phyloP scores from a whole-genome alignment of 371 early-diverging fungal species.

The Fennellomyces sp. region DNA sequence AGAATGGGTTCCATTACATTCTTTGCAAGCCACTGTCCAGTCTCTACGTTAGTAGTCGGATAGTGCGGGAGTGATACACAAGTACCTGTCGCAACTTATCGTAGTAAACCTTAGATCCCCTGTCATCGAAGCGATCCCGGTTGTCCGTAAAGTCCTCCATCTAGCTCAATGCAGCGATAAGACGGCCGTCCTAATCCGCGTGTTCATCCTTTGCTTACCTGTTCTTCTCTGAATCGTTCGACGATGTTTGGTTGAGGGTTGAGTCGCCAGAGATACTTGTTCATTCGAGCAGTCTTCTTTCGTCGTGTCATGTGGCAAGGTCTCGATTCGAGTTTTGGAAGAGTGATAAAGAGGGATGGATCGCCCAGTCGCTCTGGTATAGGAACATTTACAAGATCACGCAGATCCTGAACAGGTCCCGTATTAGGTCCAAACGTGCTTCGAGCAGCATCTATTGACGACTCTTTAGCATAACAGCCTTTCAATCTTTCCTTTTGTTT shows the following conservation, averaged over 20 bases:
- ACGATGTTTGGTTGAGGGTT: conserved; percentile 1
- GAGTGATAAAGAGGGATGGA: neutral
- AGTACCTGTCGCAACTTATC: conserved; percentile 14
- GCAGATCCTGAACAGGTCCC: neutral
- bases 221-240: conserved; percentile 15
- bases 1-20: conserved; percentile 12
- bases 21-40: conserved; percentile 14
- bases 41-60: neutral
- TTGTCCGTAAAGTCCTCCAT: conserved; percentile 14
- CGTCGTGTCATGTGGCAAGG: neutral
- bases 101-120: conserved; percentile 17
- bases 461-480: neutral
- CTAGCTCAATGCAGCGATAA: neutral
- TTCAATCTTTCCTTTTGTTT: neutral
- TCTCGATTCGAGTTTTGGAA: conserved; percentile 3
- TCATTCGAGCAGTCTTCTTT: conserved; percentile 1
- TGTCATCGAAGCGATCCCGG: conserved; percentile 19
- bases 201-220: neutral
- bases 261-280: conserved; percentile 14
- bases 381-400: neutral
- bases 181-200: neutral
- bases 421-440: neutral
- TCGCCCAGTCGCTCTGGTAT: neutral
- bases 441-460: neutral
- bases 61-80: neutral